phyloP scores from a whole-genome alignment of 2,329 filamentous ascomycete species.

The Aspergillus candidus region DNA sequence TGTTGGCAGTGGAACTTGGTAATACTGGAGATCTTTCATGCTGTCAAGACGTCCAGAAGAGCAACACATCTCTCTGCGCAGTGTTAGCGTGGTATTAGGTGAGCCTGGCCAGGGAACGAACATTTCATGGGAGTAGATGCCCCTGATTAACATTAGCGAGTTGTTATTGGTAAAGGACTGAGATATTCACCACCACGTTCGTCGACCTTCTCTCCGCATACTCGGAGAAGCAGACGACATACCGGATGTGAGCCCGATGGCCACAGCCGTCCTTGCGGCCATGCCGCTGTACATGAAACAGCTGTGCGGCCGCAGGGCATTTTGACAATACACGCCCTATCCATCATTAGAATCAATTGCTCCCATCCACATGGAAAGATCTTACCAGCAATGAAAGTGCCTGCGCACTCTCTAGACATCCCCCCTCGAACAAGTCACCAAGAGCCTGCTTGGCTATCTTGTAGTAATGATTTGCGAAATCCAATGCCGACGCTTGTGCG shows the following conservation, averaged over 20 bases:
- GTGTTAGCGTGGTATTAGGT: not conserved
- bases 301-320: slow-evolving; percentile 29
- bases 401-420: slow-evolving; percentile 21
- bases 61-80: slow-evolving; percentile 25
- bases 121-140: slow-evolving; percentile 19
- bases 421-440: slow-evolving; percentile 26
- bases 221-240: slow-evolving; percentile 14
- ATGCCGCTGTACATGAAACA: slow-evolving; percentile 34
- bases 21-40: slow-evolving; percentile 23
- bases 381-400: slow-evolving; percentile 21
- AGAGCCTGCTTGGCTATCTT: slow-evolving; percentile 19
- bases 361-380: not conserved
- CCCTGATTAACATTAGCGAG: slow-evolving; percentile 8
- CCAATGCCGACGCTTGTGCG: slow-evolving; percentile 10
- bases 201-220: slow-evolving; percentile 14
- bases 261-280: slow-evolving; percentile 29
- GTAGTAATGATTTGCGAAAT: slow-evolving; percentile 24
- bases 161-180: too few species aligned
- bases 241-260: slow-evolving; percentile 27
- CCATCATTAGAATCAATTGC: not conserved
- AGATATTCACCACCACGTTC: slow-evolving; percentile 22
- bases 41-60: slow-evolving; percentile 25
- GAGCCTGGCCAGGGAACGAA: not conserved
- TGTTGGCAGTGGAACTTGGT: slow-evolving; percentile 17
- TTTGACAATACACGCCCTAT: slow-evolving; percentile 26